Evolutionary conservation across 768 basidiomycete species (phyloP), one percentile per base, ranked within the genome.

Genomic region (Amanita inopinata): DNA sequence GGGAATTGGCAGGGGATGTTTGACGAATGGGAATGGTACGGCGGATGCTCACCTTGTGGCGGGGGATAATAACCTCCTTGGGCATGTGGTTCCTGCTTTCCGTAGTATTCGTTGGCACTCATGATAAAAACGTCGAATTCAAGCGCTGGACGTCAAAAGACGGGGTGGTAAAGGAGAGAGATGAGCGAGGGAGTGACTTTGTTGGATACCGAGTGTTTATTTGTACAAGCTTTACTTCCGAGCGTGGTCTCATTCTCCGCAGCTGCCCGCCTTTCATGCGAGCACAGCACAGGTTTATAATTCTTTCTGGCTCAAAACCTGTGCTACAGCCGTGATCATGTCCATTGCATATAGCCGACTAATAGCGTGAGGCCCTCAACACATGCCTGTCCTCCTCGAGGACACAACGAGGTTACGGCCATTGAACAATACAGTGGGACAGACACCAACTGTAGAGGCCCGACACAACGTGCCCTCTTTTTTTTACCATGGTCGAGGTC

Each of bases 31-130:
- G 18, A 23, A 31, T 46, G 41, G 48, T 31, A 17, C n/a, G n/a
- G n/a, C n/a, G n/a, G n/a, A n/a, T 39, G 47, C 54, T 46, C 49
- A 53, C 61, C 64, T 53, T 61, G 59, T 38, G 67, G 66, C 19
- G 66, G 43, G 17, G 23, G 64, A 46, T 67, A 66, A 45, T 66
- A 66, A 17, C 63, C 61, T 23, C 62, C 63, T 38, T 63, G 62
- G 7, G 73, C 74, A 10, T 73, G 74, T 45, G 74, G 76, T 53
- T 73, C 75, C 14, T 60, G 67, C 46, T 73, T 69, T 32, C 66
- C 64, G 61, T 85, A 86, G 53, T 83, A 88, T 52, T 86, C 83
- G 61, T 79, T 76, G 55, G 77, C 80, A 48, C 83, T 80, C 84
- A 83, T 81, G 51, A 45, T 51, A 49, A 43, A 12, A 5, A 17